These are phyloP conservation scores for Podaxis rugospora DNA, from an alignment of 768 basidiomycete species.

Conservation along the genomic window DNA sequence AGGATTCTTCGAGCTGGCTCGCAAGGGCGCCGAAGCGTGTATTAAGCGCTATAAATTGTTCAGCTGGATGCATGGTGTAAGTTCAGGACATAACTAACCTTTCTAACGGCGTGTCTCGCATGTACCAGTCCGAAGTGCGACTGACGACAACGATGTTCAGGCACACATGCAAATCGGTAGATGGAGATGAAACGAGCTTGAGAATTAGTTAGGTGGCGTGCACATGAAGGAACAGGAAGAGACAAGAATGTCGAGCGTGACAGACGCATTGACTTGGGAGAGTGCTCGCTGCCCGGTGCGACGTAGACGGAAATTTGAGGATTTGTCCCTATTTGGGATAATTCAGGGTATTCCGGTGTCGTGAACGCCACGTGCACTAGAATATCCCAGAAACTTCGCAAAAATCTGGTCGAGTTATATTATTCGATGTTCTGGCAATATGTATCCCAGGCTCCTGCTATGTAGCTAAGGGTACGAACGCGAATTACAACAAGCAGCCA, in stretches of 20 bases:
- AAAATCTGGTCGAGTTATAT: neutral
- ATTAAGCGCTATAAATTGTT: constrained; percentile 55
- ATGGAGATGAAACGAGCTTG: constrained; percentile 33
- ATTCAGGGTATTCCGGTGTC: constrained; percentile 13
- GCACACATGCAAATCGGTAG: constrained; percentile 33
- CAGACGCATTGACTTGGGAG: constrained; percentile 47
- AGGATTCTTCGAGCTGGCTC: constrained; percentile 71
- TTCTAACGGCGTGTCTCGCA: constrained; percentile 23
- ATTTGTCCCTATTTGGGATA: constrained; percentile 24
- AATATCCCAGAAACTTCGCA: constrained; percentile 2
- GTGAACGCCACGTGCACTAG: neutral
- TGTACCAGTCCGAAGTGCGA: neutral
- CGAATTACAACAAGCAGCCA: neutral
- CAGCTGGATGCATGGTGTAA: constrained; percentile 16
- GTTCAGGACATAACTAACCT: constrained; percentile 27
- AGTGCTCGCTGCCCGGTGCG: constrained; percentile 8
- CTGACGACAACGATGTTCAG: constrained; percentile 10
- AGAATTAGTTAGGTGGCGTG: constrained; percentile 29
- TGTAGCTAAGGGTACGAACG: no score
- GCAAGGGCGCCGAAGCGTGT: constrained; percentile 59
- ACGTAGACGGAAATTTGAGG: constrained; percentile 26
- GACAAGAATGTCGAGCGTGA: constrained; percentile 45
- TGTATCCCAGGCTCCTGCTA: no score
- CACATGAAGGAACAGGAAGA: constrained; percentile 54
- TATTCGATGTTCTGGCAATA: no score